A percentile compares a stretch with the other conserved stretches of the same genome.
phyloP scores from a whole-genome alignment of 2,329 filamentous ascomycete genomes.

The Botrytis pseudocinerea region DNA sequence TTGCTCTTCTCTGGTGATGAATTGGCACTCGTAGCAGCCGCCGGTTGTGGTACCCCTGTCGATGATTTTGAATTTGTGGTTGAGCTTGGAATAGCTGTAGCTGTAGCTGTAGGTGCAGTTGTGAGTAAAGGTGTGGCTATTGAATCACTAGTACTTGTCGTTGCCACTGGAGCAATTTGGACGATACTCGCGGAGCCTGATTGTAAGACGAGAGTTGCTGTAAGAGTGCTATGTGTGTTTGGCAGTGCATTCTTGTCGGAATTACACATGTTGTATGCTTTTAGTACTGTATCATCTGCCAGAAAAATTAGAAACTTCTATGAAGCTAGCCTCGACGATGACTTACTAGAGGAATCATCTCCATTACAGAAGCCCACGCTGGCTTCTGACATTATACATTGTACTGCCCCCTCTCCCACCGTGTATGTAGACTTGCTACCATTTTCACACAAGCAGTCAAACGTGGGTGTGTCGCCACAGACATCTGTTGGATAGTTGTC shows the following conservation, averaged over 20 bases:
- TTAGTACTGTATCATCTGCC: slow-evolving; percentile 48
- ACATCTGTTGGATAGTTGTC: slow-evolving; percentile 54
- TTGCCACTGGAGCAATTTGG: slow-evolving; percentile 33
- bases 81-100: slow-evolving; percentile 25
- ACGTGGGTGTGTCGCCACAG: slow-evolving; percentile 53
- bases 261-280: slow-evolving; percentile 60
- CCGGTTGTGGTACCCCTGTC: slow-evolving; percentile 7
- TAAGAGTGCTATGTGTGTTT: slow-evolving; percentile 60
- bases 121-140: slow-evolving; percentile 29
- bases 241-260: slow-evolving; percentile 51
- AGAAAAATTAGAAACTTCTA: slow-evolving; percentile 20
- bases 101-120: slow-evolving; percentile 22
- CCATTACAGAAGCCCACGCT: slow-evolving; percentile 53
- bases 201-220: slow-evolving; percentile 54
- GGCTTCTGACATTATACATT: slow-evolving; percentile 61
- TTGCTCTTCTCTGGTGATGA: slow-evolving; percentile 25
- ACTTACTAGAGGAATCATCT: slow-evolving; percentile 40
- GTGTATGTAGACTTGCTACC: slow-evolving; percentile 63
- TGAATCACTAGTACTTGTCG: slow-evolving; percentile 24
- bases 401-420: slow-evolving; percentile 68
- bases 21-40: slow-evolving; percentile 26
- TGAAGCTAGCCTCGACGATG: not conserved
- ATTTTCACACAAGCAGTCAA: slow-evolving; percentile 65
- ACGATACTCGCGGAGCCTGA: slow-evolving; percentile 44
- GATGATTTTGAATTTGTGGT: slow-evolving; percentile 25